phyloP scores from a whole-genome alignment of 495 filamentous ascomycete species.

The Glarea lozoyensis region DNA sequence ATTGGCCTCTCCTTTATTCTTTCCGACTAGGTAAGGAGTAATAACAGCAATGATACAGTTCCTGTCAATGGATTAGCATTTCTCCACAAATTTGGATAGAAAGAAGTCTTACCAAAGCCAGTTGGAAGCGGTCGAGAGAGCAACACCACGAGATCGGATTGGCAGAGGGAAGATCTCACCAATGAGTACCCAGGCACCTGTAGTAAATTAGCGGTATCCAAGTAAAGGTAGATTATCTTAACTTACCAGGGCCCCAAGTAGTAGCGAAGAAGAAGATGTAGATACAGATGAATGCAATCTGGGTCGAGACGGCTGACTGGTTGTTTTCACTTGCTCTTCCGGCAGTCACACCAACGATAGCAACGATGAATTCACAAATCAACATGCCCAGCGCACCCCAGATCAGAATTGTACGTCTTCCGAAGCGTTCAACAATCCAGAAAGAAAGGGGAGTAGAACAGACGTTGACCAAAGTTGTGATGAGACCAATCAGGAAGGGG shows the following conservation, averaged over 20 bases:
- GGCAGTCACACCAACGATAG: constrained; percentile 59
- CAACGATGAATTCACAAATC: constrained; percentile 78
- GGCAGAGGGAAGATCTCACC: constrained; percentile 82
- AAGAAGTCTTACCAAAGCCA: too few relatives aligned
- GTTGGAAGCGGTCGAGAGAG: constrained; percentile 73
- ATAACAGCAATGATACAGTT: constrained; percentile 37
- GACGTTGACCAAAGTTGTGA: constrained; percentile 69
- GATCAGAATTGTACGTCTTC: constrained; percentile 60
- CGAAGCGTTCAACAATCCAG: constrained; percentile 51
- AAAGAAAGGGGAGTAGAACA: constrained; percentile 65
- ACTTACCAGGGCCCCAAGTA: constrained; percentile 56
- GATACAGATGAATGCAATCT: constrained; percentile 63
- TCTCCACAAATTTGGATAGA: too few relatives aligned
- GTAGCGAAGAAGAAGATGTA: constrained; percentile 75
- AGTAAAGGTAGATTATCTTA: constrained; percentile 44
- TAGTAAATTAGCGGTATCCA: constrained; percentile 1
- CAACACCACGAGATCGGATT: constrained; percentile 74
- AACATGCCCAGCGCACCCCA: constrained; percentile 66
- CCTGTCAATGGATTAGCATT: too few relatives aligned
- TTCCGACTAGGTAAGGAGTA: constrained; percentile 23
- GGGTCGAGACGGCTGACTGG: constrained; percentile 11
- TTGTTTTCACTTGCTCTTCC: constrained; percentile 32
- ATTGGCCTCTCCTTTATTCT: constrained; percentile 34
- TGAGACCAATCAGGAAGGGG: constrained; percentile 60
- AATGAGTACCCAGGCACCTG: constrained; percentile 64